Evolutionary conservation across 768 basidiomycete species (phyloP), one percentile per base, ranked within the genome.

Genomic region (Pulveroboletus sp.): DNA sequence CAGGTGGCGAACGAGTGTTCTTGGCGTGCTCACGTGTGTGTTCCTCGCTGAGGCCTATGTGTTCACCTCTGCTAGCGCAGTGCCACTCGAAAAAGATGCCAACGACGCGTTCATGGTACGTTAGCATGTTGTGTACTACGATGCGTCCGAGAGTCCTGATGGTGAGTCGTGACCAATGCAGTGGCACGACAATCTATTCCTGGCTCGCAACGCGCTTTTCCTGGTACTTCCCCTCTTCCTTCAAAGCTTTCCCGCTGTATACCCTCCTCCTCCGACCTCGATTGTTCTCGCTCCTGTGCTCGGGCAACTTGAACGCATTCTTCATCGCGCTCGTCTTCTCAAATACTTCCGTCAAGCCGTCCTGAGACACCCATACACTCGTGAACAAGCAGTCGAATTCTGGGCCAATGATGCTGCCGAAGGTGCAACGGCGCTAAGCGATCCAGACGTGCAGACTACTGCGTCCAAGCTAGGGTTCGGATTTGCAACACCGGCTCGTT

Each of bases 131-230:
- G 8, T 18, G 11, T 37, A 9, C 40, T 46, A 26, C 30, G 42
- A 45, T 15, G 11, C 21, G 6, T 41, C 31, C 13, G 10, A 18
- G 27, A 17, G 21, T 27, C 36, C 28, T 61, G 31, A 57, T 37
- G 9, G 36, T 11, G 33, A 26, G 17, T 17, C 5, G 17, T 39
- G 27, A 43, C n/a, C n/a, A 18, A 49, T 15, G 13, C 43, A 89
- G 86, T 84, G 81, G 81, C 83, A 86, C 66, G 84, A 89, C 62
- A 70, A 61, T 26, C 66, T 83, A 33, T 75, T 77, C 61, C 61
- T 73, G 42, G 53, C 68, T 31, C 84, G 87, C n/a, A 76, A 78
- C 46, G 26, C 72, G 2, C 63, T 85, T 46, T 84, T 89, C 68
- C 69, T 86, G 49, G 7, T 74, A 28, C 70, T 88, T 3, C 82